Evolutionary conservation across 2,329 filamentous ascomycete genomes (phyloP).

Genomic region (Drechslerella coelobrocha): DNA sequence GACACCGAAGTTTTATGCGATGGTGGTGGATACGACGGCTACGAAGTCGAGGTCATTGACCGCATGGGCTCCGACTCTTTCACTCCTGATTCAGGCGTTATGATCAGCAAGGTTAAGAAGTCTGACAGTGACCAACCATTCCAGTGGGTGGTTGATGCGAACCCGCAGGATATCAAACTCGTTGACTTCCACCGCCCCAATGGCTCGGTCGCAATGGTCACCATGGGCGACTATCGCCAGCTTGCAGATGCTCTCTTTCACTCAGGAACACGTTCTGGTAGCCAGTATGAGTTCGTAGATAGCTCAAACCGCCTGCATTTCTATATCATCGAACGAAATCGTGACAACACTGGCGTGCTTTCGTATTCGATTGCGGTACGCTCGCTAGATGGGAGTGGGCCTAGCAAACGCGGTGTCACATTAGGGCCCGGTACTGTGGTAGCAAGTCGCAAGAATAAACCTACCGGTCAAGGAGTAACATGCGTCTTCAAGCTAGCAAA

Average conservation of each 20-base stretch:
- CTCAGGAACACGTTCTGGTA: conserved; percentile 64
- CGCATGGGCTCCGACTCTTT: conserved; percentile 66
- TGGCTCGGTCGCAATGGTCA: conserved; percentile 61
- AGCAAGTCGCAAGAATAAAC: conserved; percentile 52
- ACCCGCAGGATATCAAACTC: conserved; percentile 64
- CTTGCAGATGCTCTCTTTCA: conserved; percentile 65
- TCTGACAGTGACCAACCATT: conserved; percentile 60
- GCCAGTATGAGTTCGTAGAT: conserved; percentile 63
- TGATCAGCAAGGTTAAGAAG: conserved; percentile 65
- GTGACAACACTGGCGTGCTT: conserved; percentile 60
- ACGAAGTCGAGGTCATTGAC: conserved; percentile 65
- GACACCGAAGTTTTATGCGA: conserved; percentile 62
- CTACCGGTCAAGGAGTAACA: conserved; percentile 58
- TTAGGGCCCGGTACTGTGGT: conserved; percentile 58
- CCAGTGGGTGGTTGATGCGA: conserved; percentile 66
- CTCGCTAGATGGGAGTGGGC: conserved; percentile 59
- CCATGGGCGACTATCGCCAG: conserved; percentile 65
- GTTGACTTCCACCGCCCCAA: conserved; percentile 64
- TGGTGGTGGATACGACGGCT: conserved; percentile 63
- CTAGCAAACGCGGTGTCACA: conserved; percentile 58
- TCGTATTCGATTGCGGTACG: conserved; percentile 63
- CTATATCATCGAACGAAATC: conserved; percentile 61
- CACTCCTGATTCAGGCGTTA: conserved; percentile 63
- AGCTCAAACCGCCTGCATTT: conserved; percentile 62
- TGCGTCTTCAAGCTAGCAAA: conserved; percentile 63